Conservation (phyloP, 306 rosid genomes). For the Sphenostylis stenocarpa region DNA sequence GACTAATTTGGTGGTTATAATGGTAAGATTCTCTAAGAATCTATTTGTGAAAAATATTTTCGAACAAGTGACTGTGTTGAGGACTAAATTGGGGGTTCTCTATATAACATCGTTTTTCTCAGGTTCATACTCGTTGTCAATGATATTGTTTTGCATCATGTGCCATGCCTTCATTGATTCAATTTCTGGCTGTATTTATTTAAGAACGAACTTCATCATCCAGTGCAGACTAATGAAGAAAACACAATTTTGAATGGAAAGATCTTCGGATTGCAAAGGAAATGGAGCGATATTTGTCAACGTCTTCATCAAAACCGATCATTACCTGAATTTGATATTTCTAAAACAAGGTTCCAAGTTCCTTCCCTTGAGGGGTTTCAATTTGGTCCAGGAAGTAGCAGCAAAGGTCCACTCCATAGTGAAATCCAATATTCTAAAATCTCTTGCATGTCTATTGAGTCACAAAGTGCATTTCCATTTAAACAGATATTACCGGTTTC, state of each 20-base stretch:
- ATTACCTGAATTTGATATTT: conserved; percentile 45
- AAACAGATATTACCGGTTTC: conserved; percentile 43
- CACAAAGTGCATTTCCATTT: conserved; percentile 37
- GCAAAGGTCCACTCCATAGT: conserved; percentile 41
- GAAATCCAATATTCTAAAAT: conserved; percentile 41
- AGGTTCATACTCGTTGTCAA: neutral
- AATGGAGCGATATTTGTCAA: conserved; percentile 75
- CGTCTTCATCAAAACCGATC: conserved; percentile 51
- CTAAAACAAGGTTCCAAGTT: conserved; percentile 45
- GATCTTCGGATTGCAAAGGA: conserved; percentile 59
- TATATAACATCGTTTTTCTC: neutral
- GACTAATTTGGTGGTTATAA: neutral
- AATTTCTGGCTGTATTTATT: conserved; percentile 33
- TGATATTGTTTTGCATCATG: conserved; percentile 18
- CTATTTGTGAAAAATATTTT: neutral
- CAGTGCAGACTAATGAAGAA: conserved; percentile 78
- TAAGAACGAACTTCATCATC: conserved; percentile 52
- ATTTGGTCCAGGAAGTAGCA: conserved; percentile 41
- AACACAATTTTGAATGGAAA: conserved; percentile 42
- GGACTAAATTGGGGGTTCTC: neutral
- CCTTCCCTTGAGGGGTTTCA: conserved; percentile 51
- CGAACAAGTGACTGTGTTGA: neutral
- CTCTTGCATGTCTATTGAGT: conserved; percentile 36
- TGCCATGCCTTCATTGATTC: conserved; percentile 7
- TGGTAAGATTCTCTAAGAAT: no score